Base-by-base conservation (phyloP, 352 stramenopile species). In the Pythium vanterpoolii region DNA sequence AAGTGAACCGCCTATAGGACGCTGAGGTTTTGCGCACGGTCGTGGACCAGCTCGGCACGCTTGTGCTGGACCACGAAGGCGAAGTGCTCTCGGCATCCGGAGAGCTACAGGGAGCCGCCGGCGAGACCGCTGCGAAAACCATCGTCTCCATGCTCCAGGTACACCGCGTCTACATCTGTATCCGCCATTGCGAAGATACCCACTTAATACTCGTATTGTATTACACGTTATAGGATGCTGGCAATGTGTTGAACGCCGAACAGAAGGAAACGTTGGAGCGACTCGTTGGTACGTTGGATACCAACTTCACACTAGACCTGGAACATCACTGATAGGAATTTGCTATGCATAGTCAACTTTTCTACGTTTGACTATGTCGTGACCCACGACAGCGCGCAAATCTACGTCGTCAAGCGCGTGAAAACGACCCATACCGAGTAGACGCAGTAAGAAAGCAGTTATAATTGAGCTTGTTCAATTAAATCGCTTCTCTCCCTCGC, bases 381-480 rank as follows among this genome's bases (percentile, higher is more conserved):
- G 51, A 89, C 79, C 45, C 68, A 87, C 36, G 78, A 83, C 62
- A 70, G 54, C 27, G 49, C 76, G 31, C 76, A 90, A 55, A 73
- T 91, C 46, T 91, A 89, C 66, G 66, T 93, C 47, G 79, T 91
- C 27, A 90, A 93, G 74, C 72, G 79, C 55, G 74, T 60, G 42
- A 80, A 71, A 34, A 58, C 50, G 16, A 9, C 24, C 24, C 45
- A 57, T 21, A 24, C 50, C 33, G 48, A 55, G 16, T 68, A 56
- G 39, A 11, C 18, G 10, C 0, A 38, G 30, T 23, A 53, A 40
- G 16, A 55, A 5, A 27, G 33, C 2, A 55, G n/a, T n/a, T n/a
- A n/a, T n/a, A n/a, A n/a, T n/a, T n/a, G n/a, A n/a, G n/a, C n/a
- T n/a, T n/a, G n/a, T n/a, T n/a, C n/a, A n/a, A n/a, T n/a, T n/a